phyloP scores from a whole-genome alignment of 2,329 filamentous ascomycete genomes.

The Fusarium algeriense region DNA sequence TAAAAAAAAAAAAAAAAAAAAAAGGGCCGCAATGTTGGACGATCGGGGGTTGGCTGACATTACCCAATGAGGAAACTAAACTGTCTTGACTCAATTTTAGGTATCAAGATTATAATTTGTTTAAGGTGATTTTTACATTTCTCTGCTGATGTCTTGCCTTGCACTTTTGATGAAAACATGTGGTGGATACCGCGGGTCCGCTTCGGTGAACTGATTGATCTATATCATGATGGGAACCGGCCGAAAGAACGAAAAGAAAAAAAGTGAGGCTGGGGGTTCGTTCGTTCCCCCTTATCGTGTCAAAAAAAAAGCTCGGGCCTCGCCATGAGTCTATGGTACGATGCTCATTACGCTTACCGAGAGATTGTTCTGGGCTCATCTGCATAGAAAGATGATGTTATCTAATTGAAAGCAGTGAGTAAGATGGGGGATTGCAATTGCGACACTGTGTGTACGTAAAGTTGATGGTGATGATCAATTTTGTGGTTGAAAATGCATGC shows the following conservation, averaged over 20 bases:
- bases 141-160: conserved; percentile 8
- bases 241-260: conserved; percentile 1
- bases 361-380: conserved; percentile 17
- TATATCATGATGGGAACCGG: conserved; percentile 14
- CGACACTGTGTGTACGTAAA: conserved; percentile 26
- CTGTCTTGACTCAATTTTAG: background rate
- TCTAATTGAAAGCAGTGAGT: background rate
- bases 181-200: conserved; percentile 24
- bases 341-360: conserved; percentile 25
- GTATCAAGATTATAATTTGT: conserved; percentile 4
- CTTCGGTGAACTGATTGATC: conserved; percentile 31
- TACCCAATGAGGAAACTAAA: conserved; percentile 7
- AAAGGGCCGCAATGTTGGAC: conserved; percentile 20
- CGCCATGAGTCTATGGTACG: conserved; percentile 36
- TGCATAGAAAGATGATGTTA: conserved; percentile 1
- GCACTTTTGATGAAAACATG: background rate
- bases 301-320: conserved; percentile 34
- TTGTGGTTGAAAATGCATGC: conserved; percentile 13
- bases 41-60: conserved; percentile 19
- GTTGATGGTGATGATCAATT: background rate
- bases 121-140: conserved; percentile 16
- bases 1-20: too few species aligned
- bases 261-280: conserved; percentile 20
- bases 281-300: conserved; percentile 15
- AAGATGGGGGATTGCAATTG: conserved; percentile 2